Base-by-base conservation (phyloP, 2,329 filamentous ascomycete genomes). In the Colletotrichum musicola region DNA sequence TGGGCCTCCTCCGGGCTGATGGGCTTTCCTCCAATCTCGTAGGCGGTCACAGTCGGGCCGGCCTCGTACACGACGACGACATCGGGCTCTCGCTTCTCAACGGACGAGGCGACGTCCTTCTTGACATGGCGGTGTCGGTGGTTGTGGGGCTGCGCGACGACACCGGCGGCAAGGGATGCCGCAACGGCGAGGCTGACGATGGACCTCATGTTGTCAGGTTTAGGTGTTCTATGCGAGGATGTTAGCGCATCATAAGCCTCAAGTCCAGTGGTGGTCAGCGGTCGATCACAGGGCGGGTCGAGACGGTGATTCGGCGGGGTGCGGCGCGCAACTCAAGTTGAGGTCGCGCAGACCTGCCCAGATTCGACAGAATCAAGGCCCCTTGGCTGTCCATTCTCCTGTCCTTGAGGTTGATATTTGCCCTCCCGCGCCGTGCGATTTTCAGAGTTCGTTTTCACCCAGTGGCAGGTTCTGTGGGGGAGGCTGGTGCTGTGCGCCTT, bases 1-100 rank as follows among this genome's bases (percentile, higher is more conserved):
- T 91, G 86, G 62, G 94, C 94, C 69, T 94, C 87, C 0, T 86
- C 80, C 69, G 86, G 81, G 61, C 84, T 83, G 73, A 97, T 86
- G 40, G 82, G 71, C 75, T 89, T 74, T 69, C 90, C 91, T 69
- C 92, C 88, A 62, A 95, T 83, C 77, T 91, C 86, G 81, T 95
- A 98, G 64, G 91, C 86, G 64, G 90, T 88, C 73, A 90, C 87
- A 59, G 89, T 90, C 38, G 90, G 86, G 49, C 86, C 88, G 47
- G 86, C 82, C 58, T 90, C 85, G 62, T 86, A 85, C 62, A 88
- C 86, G 66, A 81, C 82, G 64, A 86, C 82, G 56, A 83, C 81
- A 42, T 82, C 78, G 16, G 81, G 79, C 30, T 75, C 79, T 66
- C 83, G 84, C 80, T 83, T 84, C 76, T 86, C 82, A 58, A 85